Conservation (phyloP, 164 flowering plant genomes). For the Houttuynia cordata region DNA sequence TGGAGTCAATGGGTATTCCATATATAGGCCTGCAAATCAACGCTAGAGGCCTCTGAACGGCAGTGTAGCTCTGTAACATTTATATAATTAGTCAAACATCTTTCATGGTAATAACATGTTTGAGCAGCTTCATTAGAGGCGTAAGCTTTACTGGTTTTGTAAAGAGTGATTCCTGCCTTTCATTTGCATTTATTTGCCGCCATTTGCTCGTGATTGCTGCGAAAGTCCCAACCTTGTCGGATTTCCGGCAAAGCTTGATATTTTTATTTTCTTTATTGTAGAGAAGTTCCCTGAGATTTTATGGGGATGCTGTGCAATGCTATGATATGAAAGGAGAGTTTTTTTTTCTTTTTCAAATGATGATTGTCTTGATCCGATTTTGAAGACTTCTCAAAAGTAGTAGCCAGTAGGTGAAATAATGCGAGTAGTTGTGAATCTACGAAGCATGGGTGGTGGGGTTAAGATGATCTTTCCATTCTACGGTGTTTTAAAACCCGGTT, state of each 20-base stretch:
- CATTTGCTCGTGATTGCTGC: background rate
- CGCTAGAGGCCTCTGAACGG: constrained; percentile 18
- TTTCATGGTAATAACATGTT: constrained; percentile 27
- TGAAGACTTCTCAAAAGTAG: too few relatives aligned
- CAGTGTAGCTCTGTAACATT: background rate
- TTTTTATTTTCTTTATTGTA: background rate
- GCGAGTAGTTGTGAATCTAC: too few relatives aligned
- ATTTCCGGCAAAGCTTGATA: background rate
- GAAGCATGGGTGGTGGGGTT: too few relatives aligned
- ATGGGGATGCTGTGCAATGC: background rate
- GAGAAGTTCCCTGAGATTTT: background rate
- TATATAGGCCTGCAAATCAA: constrained; percentile 64
- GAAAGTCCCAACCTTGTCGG: background rate
- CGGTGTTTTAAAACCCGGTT: too few relatives aligned
- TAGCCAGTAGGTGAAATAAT: too few relatives aligned
- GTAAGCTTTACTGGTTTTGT: constrained; percentile 28
- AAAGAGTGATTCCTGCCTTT: constrained; percentile 25
- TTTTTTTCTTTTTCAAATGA: background rate
- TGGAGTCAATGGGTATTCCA: constrained; percentile 49
- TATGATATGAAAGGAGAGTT: background rate
- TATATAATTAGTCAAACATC: constrained; percentile 2
- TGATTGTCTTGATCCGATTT: too few relatives aligned
- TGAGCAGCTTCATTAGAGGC: constrained; percentile 27
- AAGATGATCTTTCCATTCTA: too few relatives aligned
- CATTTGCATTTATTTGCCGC: constrained; percentile 1